Evolutionary conservation across 768 basidiomycete genomes (phyloP).

Genomic region (Sutorius australiensis): DNA sequence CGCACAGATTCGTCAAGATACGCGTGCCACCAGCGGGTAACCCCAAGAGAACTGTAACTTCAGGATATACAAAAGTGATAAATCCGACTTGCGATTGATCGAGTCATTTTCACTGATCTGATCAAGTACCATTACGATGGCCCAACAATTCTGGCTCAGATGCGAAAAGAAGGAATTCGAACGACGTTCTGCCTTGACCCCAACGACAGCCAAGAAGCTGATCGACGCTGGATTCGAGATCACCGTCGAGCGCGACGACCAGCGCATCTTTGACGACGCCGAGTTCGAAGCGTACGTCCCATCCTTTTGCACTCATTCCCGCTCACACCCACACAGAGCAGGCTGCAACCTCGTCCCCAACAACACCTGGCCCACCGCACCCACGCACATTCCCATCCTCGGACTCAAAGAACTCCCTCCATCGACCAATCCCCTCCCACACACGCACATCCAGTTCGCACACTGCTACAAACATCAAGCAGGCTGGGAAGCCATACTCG

Average conservation of each 20-base stretch:
- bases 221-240: slow-evolving; percentile 89
- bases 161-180: slow-evolving; percentile 98
- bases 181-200: slow-evolving; percentile 87
- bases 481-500: slow-evolving; percentile 84
- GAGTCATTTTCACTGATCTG: background rate
- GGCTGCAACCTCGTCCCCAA: slow-evolving; percentile 86
- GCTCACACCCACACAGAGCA: slow-evolving; percentile 47
- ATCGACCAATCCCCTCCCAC: slow-evolving; percentile 77
- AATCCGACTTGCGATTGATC: background rate
- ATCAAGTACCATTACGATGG: background rate
- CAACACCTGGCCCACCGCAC: slow-evolving; percentile 86
- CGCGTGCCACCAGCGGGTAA: too few species aligned
- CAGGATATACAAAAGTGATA: too few species aligned
- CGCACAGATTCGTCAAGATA: too few species aligned
- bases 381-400: slow-evolving; percentile 72
- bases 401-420: slow-evolving; percentile 94
- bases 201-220: slow-evolving; percentile 82
- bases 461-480: slow-evolving; percentile 97
- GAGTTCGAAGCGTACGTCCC: slow-evolving; percentile 85
- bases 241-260: slow-evolving; percentile 86
- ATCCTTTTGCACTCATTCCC: slow-evolving; percentile 3
- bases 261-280: slow-evolving; percentile 89
- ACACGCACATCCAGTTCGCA: slow-evolving; percentile 97
- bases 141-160: slow-evolving; percentile 80
- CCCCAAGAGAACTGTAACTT: too few species aligned